Conservation (phyloP, 1,284 basidiomycete genomes). For the Trametes hirsuta region DNA sequence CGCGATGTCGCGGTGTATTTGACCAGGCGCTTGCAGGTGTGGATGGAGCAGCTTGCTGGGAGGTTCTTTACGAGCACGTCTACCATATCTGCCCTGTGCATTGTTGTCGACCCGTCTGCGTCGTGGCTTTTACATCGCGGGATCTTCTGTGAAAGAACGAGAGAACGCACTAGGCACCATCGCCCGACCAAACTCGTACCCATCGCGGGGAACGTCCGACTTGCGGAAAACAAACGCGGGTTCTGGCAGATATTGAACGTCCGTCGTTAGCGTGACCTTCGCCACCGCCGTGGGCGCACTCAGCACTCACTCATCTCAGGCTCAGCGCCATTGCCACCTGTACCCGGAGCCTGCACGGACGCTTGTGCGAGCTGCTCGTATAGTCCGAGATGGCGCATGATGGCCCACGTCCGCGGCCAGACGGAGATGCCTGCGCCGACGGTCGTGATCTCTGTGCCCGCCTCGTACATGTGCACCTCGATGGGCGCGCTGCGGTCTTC, state of each 20-base stretch:
- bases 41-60: constrained; percentile 35
- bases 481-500: constrained; percentile 29
- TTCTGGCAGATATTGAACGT: not conserved
- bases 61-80: constrained; percentile 36
- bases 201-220: constrained; percentile 20
- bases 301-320: constrained; percentile 7
- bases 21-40: constrained; percentile 38
- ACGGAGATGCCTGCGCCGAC: constrained; percentile 42
- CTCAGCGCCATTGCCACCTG: not conserved
- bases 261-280: too few species aligned
- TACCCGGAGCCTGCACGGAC: constrained; percentile 24
- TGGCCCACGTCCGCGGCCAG: constrained; percentile 44
- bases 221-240: constrained; percentile 27
- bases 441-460: constrained; percentile 38
- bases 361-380: constrained; percentile 34
- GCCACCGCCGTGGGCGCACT: too few species aligned
- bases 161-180: constrained; percentile 18
- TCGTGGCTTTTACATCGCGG: not conserved
- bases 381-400: constrained; percentile 39
- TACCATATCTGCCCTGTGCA: constrained; percentile 38
- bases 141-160: not conserved
- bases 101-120: constrained; percentile 37
- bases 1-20: constrained; percentile 24
- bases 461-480: constrained; percentile 41
- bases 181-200: constrained; percentile 20